phyloP scores from a whole-genome alignment of 306 rosid species.

The Quercus berberidifolia region DNA sequence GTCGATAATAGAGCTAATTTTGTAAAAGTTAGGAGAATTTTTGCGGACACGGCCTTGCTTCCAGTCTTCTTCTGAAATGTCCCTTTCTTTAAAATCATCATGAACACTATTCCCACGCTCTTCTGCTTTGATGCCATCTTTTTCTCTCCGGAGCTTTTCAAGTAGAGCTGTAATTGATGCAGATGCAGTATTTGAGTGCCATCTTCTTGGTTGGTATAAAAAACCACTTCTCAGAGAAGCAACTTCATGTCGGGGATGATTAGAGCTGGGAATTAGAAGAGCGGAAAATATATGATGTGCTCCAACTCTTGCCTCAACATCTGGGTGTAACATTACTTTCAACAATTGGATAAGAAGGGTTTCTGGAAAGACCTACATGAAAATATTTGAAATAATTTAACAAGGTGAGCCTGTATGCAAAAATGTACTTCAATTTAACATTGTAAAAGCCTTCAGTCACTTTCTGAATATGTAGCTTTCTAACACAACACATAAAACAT shows the following conservation, averaged over 20 bases:
- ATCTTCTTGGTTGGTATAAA: conserved; percentile 54
- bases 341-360: conserved; percentile 81
- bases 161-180: conserved; percentile 87
- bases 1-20: conserved; percentile 65
- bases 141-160: conserved; percentile 82
- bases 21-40: conserved; percentile 67
- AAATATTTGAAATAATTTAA: conserved; percentile 9
- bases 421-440: conserved; percentile 5
- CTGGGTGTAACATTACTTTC: conserved; percentile 85
- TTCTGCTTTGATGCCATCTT: conserved; percentile 49
- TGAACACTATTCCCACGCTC: conserved; percentile 28
- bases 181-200: conserved; percentile 60
- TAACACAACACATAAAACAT: not conserved
- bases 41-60: conserved; percentile 59
- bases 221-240: conserved; percentile 49
- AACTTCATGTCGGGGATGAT: conserved; percentile 43
- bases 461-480: not conserved
- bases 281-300: conserved; percentile 88
- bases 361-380: conserved; percentile 80
- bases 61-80: conserved; percentile 50
- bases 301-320: conserved; percentile 78
- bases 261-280: conserved; percentile 73
- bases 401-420: not conserved
- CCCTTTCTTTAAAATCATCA: conserved; percentile 53
- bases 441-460: not conserved